Conservation (phyloP, 257 asterid genomes). For the Verbascum thapsus region DNA sequence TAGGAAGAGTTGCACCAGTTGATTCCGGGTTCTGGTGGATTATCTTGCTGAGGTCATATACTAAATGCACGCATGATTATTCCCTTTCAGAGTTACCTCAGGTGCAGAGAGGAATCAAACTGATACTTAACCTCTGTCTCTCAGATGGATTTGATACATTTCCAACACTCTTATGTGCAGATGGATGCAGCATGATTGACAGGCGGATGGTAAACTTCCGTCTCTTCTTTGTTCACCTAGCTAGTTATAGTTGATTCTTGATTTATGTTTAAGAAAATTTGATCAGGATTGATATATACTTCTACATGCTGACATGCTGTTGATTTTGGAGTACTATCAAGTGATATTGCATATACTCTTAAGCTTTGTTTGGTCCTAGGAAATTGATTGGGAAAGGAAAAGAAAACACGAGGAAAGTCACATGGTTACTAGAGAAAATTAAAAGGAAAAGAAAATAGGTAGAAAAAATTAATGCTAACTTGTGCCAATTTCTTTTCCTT, state of each 20-base stretch:
- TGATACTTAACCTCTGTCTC: slow-evolving; percentile 61
- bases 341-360: slow-evolving; percentile 5
- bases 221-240: not conserved
- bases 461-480: no score
- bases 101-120: slow-evolving; percentile 61
- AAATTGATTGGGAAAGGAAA: no score
- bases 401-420: no score
- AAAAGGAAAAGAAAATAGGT: no score
- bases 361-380: no score
- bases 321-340: slow-evolving; percentile 12
- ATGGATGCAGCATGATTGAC: slow-evolving; percentile 75
- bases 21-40: slow-evolving; percentile 80
- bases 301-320: slow-evolving; percentile 22
- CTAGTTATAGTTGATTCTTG: slow-evolving; percentile 9
- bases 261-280: slow-evolving; percentile 12
- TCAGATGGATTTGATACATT: slow-evolving; percentile 74
- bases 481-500: no score
- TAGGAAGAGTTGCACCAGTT: slow-evolving; percentile 68
- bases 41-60: slow-evolving; percentile 53
- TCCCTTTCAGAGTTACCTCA: slow-evolving; percentile 51
- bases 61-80: slow-evolving; percentile 49
- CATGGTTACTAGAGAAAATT: no score
- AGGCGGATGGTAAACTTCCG: slow-evolving; percentile 51
- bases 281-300: not conserved
- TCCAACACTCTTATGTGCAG: slow-evolving; percentile 67